Evolutionary conservation across 2,329 filamentous ascomycete genomes (phyloP).

Genomic region (Trichoderma gracile): DNA sequence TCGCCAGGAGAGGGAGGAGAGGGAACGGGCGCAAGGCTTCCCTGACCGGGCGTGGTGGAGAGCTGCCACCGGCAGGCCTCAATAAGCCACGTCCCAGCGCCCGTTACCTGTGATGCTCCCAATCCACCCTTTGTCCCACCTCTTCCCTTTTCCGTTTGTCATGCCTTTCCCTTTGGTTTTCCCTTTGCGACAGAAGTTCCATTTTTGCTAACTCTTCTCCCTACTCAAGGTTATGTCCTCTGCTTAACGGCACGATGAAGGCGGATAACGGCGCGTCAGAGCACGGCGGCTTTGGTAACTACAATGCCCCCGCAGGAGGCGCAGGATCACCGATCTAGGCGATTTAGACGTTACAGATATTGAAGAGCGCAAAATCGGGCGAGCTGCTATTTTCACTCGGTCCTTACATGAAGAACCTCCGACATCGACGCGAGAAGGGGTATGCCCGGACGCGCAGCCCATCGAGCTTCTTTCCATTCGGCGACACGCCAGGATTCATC

Average conservation of each 20-base stretch:
- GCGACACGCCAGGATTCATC: too few relatives aligned
- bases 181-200: slow-evolving; percentile 12
- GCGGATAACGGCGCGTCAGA: slow-evolving; percentile 56
- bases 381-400: background rate
- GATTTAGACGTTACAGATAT: background rate
- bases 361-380: background rate
- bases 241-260: slow-evolving; percentile 82
- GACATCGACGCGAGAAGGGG: background rate
- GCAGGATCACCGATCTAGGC: slow-evolving; percentile 40
- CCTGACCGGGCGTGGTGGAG: slow-evolving; percentile 24
- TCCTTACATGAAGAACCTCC: background rate
- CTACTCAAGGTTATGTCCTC: slow-evolving; percentile 68
- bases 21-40: slow-evolving; percentile 18
- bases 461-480: too few relatives aligned
- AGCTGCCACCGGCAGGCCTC: slow-evolving; percentile 29
- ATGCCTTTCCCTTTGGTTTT: background rate
- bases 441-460: too few relatives aligned
- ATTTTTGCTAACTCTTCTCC: slow-evolving; percentile 29
- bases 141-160: slow-evolving; percentile 1
- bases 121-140: background rate
- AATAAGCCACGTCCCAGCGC: slow-evolving; percentile 25
- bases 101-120: background rate
- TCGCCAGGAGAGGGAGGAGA: slow-evolving; percentile 26
- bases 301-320: slow-evolving; percentile 43
- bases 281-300: slow-evolving; percentile 60